Evolutionary conservation across 202 grass and related monocot species (phyloP).

Genomic region (Miscanthus sacchariflorus): DNA sequence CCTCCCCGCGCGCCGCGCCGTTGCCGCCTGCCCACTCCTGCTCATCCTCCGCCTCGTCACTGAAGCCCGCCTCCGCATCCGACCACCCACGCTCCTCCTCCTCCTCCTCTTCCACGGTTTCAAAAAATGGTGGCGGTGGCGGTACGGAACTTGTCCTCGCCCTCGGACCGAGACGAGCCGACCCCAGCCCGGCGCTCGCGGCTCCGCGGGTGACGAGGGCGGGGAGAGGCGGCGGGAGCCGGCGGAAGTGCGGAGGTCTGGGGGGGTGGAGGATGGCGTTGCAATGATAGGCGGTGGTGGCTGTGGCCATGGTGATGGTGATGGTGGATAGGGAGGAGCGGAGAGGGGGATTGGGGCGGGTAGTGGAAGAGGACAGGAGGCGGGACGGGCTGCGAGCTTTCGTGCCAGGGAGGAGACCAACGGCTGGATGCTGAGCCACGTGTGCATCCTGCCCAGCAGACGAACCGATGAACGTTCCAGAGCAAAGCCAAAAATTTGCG

Average conservation of each 20-base stretch:
- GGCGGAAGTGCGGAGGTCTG: neutral
- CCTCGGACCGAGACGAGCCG: neutral
- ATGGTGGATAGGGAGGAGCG: conserved; percentile 29
- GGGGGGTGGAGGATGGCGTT: conserved; percentile 40
- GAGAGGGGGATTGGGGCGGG: neutral
- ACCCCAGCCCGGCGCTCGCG: neutral
- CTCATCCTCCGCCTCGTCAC: conserved; percentile 37
- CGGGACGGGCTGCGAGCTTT: neutral
- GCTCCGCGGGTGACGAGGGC: neutral
- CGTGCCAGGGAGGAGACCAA: conserved; percentile 9
- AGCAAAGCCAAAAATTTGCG: too few species aligned
- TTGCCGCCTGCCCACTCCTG: conserved; percentile 51
- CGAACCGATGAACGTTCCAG: too few species aligned
- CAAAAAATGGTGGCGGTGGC: neutral
- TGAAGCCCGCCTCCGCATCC: neutral
- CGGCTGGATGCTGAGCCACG: conserved; percentile 48
- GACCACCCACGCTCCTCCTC: conserved; percentile 17
- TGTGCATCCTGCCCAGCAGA: neutral
- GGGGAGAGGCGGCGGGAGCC: neutral
- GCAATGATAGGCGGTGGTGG: neutral
- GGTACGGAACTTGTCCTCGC: conserved; percentile 35
- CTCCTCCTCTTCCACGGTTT: conserved; percentile 19
- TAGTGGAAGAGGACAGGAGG: neutral
- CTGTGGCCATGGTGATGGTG: neutral
- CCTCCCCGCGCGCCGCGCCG: conserved; percentile 47